These are phyloP conservation scores for Phialemoniopsis sp. DNA, from an alignment of 2,329 filamentous ascomycete genomes.

Conservation along the genomic window DNA sequence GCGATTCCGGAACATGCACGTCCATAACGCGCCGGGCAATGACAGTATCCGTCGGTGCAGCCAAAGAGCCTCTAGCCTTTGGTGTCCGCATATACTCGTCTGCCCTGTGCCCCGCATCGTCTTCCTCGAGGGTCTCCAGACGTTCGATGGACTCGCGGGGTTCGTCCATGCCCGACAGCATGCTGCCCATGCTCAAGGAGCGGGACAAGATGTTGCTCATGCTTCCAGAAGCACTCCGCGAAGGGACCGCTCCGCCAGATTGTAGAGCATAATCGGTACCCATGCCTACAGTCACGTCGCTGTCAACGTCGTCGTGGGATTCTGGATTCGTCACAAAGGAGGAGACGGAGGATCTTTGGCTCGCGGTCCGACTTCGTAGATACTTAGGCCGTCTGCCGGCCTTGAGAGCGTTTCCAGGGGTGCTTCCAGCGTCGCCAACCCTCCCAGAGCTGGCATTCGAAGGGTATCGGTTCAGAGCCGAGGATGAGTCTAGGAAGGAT, in stretches of 20 bases:
- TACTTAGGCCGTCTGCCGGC: constrained; percentile 49
- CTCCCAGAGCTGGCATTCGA: no score
- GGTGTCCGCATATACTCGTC: constrained; percentile 64
- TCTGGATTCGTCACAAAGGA: constrained; percentile 52
- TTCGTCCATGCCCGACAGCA: constrained; percentile 71
- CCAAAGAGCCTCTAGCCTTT: constrained; percentile 46
- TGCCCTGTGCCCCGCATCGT: constrained; percentile 33
- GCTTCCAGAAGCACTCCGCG: constrained; percentile 42
- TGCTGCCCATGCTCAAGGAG: constrained; percentile 83
- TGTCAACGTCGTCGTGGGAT: constrained; percentile 59
- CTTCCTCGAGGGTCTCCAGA: constrained; percentile 46
- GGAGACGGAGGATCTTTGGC: constrained; percentile 57
- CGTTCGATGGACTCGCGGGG: constrained; percentile 45
- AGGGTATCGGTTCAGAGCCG: no score
- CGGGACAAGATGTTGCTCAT: constrained; percentile 60
- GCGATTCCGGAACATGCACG: constrained; percentile 84
- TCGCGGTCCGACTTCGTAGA: constrained; percentile 51
- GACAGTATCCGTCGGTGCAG: constrained; percentile 75
- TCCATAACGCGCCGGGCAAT: constrained; percentile 85
- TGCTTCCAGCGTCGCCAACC: constrained; percentile 37
- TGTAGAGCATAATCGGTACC: constrained; percentile 78
- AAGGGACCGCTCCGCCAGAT: constrained; percentile 70
- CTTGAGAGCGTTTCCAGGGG: constrained; percentile 41
- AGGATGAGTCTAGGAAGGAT: no score
- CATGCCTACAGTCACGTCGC: constrained; percentile 65